Percentiles rank a stretch among this genome's conserved stretches.
phyloP scores from a whole-genome alignment of 108 stramenopile genomes.

The Nitzschia palea region DNA sequence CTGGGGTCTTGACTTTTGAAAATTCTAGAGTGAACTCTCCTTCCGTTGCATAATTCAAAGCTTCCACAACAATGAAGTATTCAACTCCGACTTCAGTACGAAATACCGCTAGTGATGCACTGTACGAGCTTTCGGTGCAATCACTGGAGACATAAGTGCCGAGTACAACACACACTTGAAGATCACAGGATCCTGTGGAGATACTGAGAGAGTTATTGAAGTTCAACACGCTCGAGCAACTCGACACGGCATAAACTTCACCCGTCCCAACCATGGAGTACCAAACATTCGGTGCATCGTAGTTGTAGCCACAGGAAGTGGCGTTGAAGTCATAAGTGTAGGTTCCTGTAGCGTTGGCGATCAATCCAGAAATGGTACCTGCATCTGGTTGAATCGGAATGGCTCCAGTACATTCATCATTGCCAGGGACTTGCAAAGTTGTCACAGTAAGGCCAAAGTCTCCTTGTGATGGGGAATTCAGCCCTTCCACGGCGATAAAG shows the following conservation, averaged over 20 bases:
- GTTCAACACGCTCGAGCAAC: neutral
- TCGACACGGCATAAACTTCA: conserved; percentile 8
- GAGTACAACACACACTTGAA: neutral
- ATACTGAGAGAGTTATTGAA: conserved; percentile 17
- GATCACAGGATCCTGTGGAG: conserved; percentile 5
- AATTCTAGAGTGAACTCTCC: conserved; percentile 13
- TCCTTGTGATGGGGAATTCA: neutral
- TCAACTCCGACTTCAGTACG: conserved; percentile 8
- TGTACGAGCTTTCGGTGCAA: conserved; percentile 6
- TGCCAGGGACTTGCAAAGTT: neutral
- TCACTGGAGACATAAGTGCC: neutral
- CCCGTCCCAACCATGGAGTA: conserved; percentile 22
- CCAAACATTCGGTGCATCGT: conserved; percentile 13
- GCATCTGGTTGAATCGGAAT: neutral
- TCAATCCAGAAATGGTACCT: neutral
- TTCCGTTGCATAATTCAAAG: neutral
- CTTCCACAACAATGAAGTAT: conserved; percentile 24
- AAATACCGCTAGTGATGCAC: conserved; percentile 4
- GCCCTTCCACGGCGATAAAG: neutral
- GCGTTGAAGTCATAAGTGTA: neutral
- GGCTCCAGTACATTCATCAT: conserved; percentile 7
- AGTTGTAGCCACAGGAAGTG: no score
- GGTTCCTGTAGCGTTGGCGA: neutral
- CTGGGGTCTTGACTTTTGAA: neutral
- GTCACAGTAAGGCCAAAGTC: conserved; percentile 7